Base-by-base conservation (phyloP, 352 stramenopile species). In the Pythium apleroticum region DNA sequence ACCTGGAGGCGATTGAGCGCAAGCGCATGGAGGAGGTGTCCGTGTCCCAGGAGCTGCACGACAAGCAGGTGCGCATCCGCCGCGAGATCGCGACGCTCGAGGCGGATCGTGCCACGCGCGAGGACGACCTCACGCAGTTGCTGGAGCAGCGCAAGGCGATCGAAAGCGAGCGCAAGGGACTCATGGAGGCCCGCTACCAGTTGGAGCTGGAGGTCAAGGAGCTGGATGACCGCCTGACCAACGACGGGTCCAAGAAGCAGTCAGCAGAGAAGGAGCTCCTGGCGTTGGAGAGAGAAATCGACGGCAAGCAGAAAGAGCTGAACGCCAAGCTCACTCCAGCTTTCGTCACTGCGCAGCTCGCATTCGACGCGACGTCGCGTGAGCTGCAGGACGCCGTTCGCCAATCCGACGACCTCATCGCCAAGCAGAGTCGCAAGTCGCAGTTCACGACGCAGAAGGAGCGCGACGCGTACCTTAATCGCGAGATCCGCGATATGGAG, bases 401-500 rank as follows among this genome's bases (percentile, higher is more conserved):
- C 20, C 73, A 91, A 46, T 91, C 80, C 9, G 89, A 98, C 60
- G 87, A 90, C 30, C 77, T 99, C 10, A 98, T 99, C 63, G 93
- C 91, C 22, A 98, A 98, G 68, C 95, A 99, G 71, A 97, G 97
- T 55, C 90, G 97, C 52, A 97, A 95, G 43, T 91, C 84, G 43
- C 93, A 99, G 65, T 99, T 99, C 74, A 75, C 74, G 35, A 97
- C 89, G 1, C 94, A 98, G 61, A 83, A 89, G 41, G 89, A 98
- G 52, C 85, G 97, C 3, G 96, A 99, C 75, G 76, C 77, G 7
- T 98, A 92, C 61, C 64, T 96, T 12, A 67, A 76, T 50, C 63
- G 60, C 10, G 85, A 95, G 63, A 85, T 94, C 30, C 63, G 69
- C 7, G 86, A 92, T 10, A 77, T 95, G 20, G 76, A 93, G 52